Percentiles rank a stretch among this genome's conserved stretches.
phyloP scores from a whole-genome alignment of 176 grass and related monocot species.

The Puya raimondii region DNA sequence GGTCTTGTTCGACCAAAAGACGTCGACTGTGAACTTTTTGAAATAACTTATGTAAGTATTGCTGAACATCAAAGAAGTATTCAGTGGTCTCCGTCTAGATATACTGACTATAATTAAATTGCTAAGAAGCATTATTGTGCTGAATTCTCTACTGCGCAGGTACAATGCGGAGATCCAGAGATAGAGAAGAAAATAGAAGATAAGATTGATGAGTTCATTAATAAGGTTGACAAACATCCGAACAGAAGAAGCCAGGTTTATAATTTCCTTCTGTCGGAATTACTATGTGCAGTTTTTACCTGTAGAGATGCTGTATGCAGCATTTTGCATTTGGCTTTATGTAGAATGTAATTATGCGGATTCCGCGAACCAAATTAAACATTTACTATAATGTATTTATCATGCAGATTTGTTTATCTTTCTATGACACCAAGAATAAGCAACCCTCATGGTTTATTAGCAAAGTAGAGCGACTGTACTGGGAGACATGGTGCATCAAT shows the following conservation, averaged over 20 bases:
- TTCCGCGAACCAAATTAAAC: background rate
- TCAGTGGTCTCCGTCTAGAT: no score
- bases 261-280: background rate
- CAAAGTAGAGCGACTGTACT: conserved; percentile 32
- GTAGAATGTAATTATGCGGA: background rate
- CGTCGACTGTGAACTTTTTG: conserved; percentile 32
- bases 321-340: no score
- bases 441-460: conserved; percentile 23
- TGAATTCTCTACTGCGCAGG: conserved; percentile 9
- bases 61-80: background rate
- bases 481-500: conserved; percentile 35
- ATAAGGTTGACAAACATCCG: conserved; percentile 31
- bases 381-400: conserved; percentile 7
- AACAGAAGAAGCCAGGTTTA: conserved; percentile 33
- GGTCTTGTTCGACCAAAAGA: conserved; percentile 31
- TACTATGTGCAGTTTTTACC: background rate
- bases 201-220: conserved; percentile 36
- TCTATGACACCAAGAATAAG: conserved; percentile 31
- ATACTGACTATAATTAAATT: no score
- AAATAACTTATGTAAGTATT: conserved; percentile 35
- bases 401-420: conserved; percentile 33
- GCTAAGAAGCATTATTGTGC: background rate
- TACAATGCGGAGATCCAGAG: conserved; percentile 31
- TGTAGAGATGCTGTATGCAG: background rate
- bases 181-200: conserved; percentile 38